Conservation (phyloP, 78 protist genomes). For the Polysphondylium violaceum region DNA sequence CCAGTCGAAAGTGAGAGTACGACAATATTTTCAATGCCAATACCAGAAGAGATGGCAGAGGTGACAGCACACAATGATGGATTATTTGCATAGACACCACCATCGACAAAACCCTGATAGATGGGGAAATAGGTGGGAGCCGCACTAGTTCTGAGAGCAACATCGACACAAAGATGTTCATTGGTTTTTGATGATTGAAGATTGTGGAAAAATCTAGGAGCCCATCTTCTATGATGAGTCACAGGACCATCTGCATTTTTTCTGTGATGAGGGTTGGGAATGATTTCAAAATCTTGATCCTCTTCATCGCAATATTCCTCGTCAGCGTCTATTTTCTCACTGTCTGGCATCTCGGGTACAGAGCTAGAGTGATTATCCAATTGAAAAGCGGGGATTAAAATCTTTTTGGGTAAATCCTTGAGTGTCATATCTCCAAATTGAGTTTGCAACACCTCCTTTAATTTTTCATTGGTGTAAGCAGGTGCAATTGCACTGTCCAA, state of each 20-base stretch:
- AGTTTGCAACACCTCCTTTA: conserved; percentile 15
- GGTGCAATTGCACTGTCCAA: conserved; percentile 62
- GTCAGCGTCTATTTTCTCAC: not conserved
- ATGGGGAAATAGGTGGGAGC: conserved; percentile 86
- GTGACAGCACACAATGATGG: conserved; percentile 77
- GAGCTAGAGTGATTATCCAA: conserved; percentile 37
- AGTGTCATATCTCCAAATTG: conserved; percentile 59
- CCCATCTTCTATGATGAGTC: conserved; percentile 64
- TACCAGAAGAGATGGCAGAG: conserved; percentile 48
- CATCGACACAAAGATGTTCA: conserved; percentile 59
- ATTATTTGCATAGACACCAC: conserved; percentile 80
- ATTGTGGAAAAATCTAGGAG: conserved; percentile 79
- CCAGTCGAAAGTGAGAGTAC: conserved; percentile 74
- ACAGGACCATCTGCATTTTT: not conserved
- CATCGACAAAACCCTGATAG: conserved; percentile 75
- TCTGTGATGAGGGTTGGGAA: not conserved
- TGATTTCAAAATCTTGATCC: conserved; percentile 52
- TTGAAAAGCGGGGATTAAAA: conserved; percentile 74
- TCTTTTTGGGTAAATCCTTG: conserved; percentile 49
- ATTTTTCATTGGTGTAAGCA: conserved; percentile 52
- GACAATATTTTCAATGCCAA: conserved; percentile 9
- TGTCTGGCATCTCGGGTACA: not conserved
- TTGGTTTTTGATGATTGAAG: conserved; percentile 31
- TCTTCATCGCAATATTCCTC: not conserved
- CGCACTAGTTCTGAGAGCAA: conserved; percentile 69